phyloP scores from a whole-genome alignment of 1,284 basidiomycete species.

The Ceratobasidium theobromae region DNA sequence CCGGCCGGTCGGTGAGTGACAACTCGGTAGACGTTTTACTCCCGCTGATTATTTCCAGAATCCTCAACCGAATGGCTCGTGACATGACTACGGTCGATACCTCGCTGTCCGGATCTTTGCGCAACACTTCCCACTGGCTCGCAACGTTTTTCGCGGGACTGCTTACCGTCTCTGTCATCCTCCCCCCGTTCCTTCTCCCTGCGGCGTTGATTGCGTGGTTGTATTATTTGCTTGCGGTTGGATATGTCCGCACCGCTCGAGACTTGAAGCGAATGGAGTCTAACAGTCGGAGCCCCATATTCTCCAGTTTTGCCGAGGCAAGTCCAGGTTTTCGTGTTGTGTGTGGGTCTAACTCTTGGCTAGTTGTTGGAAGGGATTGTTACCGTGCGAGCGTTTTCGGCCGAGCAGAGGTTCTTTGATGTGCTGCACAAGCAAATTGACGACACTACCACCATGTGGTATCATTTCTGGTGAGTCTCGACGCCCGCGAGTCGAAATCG shows the following conservation, averaged over 20 bases:
- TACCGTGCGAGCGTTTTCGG: conserved; percentile 87
- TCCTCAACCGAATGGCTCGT: conserved; percentile 52
- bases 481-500: not conserved
- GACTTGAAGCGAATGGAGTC: conserved; percentile 80
- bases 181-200: conserved; percentile 73
- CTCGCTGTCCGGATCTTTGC: conserved; percentile 66
- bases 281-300: conserved; percentile 68
- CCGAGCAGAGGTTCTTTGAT: conserved; percentile 76
- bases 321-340: conserved; percentile 52
- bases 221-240: conserved; percentile 61
- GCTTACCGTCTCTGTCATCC: conserved; percentile 60
- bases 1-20: conserved; percentile 37
- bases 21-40: not conserved
- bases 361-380: conserved; percentile 63
- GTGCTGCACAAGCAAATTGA: conserved; percentile 67
- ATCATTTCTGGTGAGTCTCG: conserved; percentile 26
- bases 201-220: conserved; percentile 63
- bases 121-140: conserved; percentile 70
- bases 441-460: conserved; percentile 51
- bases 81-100: conserved; percentile 80
- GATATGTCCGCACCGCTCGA: conserved; percentile 74
- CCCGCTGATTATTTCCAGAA: conserved; percentile 38
- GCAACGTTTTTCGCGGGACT: conserved; percentile 71
- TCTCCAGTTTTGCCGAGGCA: conserved; percentile 74
- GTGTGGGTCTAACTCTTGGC: not conserved